Percentiles rank a stretch among this genome's conserved stretches.
Evolutionary conservation across 2,329 filamentous ascomycete genomes (phyloP).

Genomic region (Nemania diffusa): DNA sequence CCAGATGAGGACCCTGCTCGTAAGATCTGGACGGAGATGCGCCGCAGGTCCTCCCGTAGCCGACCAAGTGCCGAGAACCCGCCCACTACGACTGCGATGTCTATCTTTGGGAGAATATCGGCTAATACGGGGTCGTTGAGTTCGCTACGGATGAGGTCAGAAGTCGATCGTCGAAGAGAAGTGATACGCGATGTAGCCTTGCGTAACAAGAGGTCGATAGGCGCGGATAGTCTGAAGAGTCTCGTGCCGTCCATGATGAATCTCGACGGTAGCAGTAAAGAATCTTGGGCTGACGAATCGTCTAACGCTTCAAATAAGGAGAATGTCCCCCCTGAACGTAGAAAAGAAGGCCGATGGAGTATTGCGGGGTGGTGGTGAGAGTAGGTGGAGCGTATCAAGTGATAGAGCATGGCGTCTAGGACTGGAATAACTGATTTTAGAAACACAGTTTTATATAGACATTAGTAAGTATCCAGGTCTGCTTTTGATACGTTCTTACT

Average conservation of each 20-base stretch:
- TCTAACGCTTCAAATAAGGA: conserved; percentile 24
- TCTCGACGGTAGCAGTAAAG: conserved; percentile 35
- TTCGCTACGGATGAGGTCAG: conserved; percentile 25
- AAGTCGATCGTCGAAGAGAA: conserved; percentile 40
- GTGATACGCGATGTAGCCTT: conserved; percentile 43
- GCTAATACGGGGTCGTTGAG: background rate
- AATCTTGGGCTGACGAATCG: conserved; percentile 27
- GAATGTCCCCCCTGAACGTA: conserved; percentile 34
- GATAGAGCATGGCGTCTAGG: background rate
- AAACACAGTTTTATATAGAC: conserved; percentile 18
- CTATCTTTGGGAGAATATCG: conserved; percentile 4
- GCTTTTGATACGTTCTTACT: background rate
- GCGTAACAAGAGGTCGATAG: conserved; percentile 46
- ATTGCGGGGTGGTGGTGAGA: conserved; percentile 44
- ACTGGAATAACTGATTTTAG: background rate
- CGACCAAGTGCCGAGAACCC: conserved; percentile 32
- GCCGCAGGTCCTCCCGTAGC: conserved; percentile 39
- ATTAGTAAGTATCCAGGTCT: conserved; percentile 11
- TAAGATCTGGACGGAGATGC: conserved; percentile 48
- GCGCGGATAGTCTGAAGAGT: conserved; percentile 47
- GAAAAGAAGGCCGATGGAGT: conserved; percentile 44
- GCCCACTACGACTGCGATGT: conserved; percentile 21
- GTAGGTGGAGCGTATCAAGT: background rate
- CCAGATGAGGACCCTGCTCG: conserved; percentile 43
- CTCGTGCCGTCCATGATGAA: conserved; percentile 45